Evolutionary conservation across 257 asterid species (phyloP).

Genomic region (Thymus quinquecostatus): DNA sequence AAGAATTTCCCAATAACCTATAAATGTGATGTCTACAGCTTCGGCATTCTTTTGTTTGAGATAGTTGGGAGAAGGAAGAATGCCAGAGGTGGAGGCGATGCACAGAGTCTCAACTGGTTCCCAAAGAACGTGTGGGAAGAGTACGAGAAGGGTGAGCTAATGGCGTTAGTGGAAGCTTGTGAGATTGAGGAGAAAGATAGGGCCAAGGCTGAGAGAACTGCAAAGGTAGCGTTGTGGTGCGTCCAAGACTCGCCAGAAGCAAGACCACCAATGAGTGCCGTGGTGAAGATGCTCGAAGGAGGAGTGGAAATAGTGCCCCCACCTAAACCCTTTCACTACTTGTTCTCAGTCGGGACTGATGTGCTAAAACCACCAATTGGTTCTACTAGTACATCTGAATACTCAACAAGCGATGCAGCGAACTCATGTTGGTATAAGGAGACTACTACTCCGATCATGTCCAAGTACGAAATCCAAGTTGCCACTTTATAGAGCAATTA

Average conservation of each 20-base stretch:
- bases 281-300: conserved; percentile 52
- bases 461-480: conserved; percentile 39
- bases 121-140: conserved; percentile 46
- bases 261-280: conserved; percentile 46
- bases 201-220: conserved; percentile 36
- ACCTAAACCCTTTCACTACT: conserved; percentile 46
- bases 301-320: conserved; percentile 48
- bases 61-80: conserved; percentile 46
- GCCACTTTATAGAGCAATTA: conserved; percentile 23
- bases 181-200: conserved; percentile 41
- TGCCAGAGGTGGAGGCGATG: conserved; percentile 19
- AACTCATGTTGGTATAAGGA: conserved; percentile 47
- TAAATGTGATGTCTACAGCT: conserved; percentile 48
- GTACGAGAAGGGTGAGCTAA: conserved; percentile 37
- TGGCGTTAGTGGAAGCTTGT: conserved; percentile 17
- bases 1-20: conserved; percentile 41
- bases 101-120: conserved; percentile 42
- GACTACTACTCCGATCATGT: conserved; percentile 42
- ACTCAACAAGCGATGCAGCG: conserved; percentile 29
- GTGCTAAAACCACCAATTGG: conserved; percentile 29
- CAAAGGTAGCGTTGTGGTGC: conserved; percentile 48
- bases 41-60: conserved; percentile 44
- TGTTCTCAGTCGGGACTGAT: conserved; percentile 28
- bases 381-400: conserved; percentile 27
- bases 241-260: conserved; percentile 45